Conservation (phyloP, 1,284 basidiomycete species). For the Cutaneotrichosporon dermatis region DNA sequence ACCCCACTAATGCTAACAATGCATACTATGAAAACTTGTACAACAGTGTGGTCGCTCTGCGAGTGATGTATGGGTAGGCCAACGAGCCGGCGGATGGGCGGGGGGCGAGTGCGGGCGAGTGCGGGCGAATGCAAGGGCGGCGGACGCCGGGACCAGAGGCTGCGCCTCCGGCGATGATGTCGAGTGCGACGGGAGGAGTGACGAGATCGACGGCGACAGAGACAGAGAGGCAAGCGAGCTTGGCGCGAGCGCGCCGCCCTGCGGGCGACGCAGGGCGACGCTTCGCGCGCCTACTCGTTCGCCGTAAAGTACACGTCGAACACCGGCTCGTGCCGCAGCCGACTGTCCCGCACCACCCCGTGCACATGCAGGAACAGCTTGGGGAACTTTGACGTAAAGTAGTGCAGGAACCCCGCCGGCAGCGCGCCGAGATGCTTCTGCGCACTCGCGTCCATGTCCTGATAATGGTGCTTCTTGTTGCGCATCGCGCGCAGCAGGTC, state of each 20-base stretch:
- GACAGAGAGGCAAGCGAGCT: background rate
- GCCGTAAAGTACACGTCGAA: constrained; percentile 69
- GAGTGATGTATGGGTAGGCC: background rate
- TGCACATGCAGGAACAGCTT: constrained; percentile 88
- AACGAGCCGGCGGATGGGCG: background rate
- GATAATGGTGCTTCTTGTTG: constrained; percentile 99
- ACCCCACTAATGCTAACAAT: constrained; percentile 1
- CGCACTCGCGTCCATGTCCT: constrained; percentile 76
- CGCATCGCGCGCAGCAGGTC: constrained; percentile 87
- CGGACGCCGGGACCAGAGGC: too few species aligned
- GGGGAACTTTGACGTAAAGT: constrained; percentile 92
- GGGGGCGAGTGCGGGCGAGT: background rate
- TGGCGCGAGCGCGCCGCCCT: constrained; percentile 2
- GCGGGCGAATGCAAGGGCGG: background rate
- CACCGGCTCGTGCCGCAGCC: constrained; percentile 71
- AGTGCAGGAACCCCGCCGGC: constrained; percentile 85
- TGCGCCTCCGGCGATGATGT: too few species aligned
- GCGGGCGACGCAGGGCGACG: background rate
- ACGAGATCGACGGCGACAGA: too few species aligned
- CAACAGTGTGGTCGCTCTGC: background rate
- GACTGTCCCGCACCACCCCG: constrained; percentile 62
- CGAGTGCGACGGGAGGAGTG: too few species aligned
- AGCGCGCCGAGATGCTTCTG: constrained; percentile 81
- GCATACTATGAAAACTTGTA: constrained; percentile 2
- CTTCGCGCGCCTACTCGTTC: background rate